phyloP scores from a whole-genome alignment of 2,329 filamentous ascomycete species.

The Fusarium pseudocircinatum region DNA sequence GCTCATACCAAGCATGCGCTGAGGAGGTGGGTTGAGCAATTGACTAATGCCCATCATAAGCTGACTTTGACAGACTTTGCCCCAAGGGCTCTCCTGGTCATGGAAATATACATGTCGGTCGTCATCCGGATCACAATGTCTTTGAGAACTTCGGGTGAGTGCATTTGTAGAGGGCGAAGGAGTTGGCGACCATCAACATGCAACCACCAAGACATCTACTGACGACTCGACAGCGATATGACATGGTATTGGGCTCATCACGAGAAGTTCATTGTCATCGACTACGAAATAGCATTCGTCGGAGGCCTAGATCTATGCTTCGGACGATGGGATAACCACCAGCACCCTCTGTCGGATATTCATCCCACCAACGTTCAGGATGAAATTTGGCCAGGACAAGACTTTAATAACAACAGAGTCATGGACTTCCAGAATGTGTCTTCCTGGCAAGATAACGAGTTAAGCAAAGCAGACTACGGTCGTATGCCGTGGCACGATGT shows the following conservation, averaged over 20 bases:
- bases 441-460: conserved; percentile 92
- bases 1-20: conserved; percentile 82
- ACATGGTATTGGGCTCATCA: conserved; percentile 85
- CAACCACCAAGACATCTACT: no score
- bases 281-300: conserved; percentile 90
- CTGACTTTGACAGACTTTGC: conserved; percentile 62
- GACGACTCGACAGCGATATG: no score
- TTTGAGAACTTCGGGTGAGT: conserved; percentile 78
- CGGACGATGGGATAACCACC: conserved; percentile 88
- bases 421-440: conserved; percentile 94
- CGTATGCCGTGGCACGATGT: conserved; percentile 99
- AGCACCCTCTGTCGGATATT: conserved; percentile 86
- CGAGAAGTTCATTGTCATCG: conserved; percentile 96
- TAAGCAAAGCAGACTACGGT: conserved; percentile 89
- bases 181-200: no score
- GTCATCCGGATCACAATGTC: conserved; percentile 94
- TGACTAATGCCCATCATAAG: neutral
- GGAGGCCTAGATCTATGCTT: conserved; percentile 96
- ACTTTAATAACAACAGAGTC: conserved; percentile 97
- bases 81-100: conserved; percentile 83
- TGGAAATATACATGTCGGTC: conserved; percentile 88
- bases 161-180: no score
- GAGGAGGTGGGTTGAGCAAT: neutral
- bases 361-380: conserved; percentile 84
- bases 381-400: conserved; percentile 93